Evolutionary conservation across 2,329 filamentous ascomycete species (phyloP).

Genomic region (Fragosphaeria purpurea): DNA sequence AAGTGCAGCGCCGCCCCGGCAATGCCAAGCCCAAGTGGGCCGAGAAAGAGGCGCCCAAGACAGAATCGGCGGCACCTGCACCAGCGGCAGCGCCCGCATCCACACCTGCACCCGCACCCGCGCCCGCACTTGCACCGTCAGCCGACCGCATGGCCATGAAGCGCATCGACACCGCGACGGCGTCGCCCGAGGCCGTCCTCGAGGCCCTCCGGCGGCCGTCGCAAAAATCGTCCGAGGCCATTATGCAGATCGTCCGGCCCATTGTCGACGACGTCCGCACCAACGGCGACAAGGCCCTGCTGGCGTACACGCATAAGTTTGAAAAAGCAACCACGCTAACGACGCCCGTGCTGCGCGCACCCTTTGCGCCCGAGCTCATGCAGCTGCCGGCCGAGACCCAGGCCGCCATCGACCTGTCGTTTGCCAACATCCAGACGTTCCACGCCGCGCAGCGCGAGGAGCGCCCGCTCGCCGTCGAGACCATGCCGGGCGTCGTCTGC

Average conservation of each 20-base stretch:
- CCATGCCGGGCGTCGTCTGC: slow-evolving; percentile 94
- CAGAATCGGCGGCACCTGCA: slow-evolving; percentile 6
- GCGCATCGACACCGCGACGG: slow-evolving; percentile 59
- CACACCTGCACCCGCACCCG: slow-evolving; percentile 17
- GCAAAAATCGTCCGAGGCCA: slow-evolving; percentile 87
- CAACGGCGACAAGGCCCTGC: slow-evolving; percentile 75
- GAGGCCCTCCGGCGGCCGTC: slow-evolving; percentile 78
- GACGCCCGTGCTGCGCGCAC: slow-evolving; percentile 80
- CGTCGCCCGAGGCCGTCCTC: slow-evolving; percentile 54
- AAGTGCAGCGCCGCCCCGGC: slow-evolving; percentile 85
- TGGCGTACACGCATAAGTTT: slow-evolving; percentile 95
- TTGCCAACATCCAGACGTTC: slow-evolving; percentile 89
- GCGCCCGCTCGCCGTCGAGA: slow-evolving; percentile 77
- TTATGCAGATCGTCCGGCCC: slow-evolving; percentile 80
- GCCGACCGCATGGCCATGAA: slow-evolving; percentile 66
- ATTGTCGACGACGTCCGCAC: slow-evolving; percentile 82
- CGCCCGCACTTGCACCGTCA: slow-evolving; percentile 22
- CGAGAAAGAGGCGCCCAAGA: slow-evolving; percentile 41
- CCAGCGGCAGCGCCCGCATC: background rate
- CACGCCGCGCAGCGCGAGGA: slow-evolving; percentile 84
- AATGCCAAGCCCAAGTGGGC: slow-evolving; percentile 93
- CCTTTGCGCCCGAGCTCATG: slow-evolving; percentile 81
- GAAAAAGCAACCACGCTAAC: slow-evolving; percentile 89
- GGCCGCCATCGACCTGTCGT: slow-evolving; percentile 86
- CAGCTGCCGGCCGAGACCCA: slow-evolving; percentile 72